Evolutionary conservation across 176 grass and related monocot species (phyloP).

Genomic region (Zizania latifolia): DNA sequence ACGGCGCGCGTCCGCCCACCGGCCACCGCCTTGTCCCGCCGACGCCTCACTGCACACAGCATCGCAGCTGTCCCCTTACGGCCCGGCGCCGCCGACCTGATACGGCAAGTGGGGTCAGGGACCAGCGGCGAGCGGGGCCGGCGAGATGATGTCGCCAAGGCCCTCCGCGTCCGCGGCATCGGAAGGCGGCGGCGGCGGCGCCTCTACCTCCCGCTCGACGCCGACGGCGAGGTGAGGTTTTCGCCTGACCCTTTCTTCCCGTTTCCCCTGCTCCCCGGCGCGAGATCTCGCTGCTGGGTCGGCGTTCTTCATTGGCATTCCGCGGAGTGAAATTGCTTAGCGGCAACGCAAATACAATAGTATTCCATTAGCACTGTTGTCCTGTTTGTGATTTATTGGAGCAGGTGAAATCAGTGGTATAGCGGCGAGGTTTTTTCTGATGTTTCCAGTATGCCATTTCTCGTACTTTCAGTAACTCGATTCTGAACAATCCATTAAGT

Average conservation of each 20-base stretch:
- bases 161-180: conserved; percentile 22
- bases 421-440: background rate
- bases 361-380: background rate
- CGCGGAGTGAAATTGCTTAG: background rate
- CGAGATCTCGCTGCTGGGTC: conserved; percentile 30
- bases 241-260: background rate
- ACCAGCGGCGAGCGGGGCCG: background rate
- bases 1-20: background rate
- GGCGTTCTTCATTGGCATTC: background rate
- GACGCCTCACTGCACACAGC: background rate
- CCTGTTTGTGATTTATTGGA: background rate
- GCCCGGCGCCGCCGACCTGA: background rate
- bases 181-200: conserved; percentile 15
- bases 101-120: background rate
- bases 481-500: background rate
- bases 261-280: background rate
- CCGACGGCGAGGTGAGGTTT: conserved; percentile 21
- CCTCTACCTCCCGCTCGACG: conserved; percentile 20
- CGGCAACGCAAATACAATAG: background rate
- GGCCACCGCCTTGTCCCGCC: background rate
- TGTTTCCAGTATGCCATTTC: background rate
- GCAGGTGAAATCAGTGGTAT: background rate
- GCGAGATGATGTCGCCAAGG: conserved; percentile 40
- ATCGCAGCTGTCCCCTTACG: no score
- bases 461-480: background rate